phyloP scores from a whole-genome alignment of 1,284 basidiomycete species.

The Tremellales sp. region DNA sequence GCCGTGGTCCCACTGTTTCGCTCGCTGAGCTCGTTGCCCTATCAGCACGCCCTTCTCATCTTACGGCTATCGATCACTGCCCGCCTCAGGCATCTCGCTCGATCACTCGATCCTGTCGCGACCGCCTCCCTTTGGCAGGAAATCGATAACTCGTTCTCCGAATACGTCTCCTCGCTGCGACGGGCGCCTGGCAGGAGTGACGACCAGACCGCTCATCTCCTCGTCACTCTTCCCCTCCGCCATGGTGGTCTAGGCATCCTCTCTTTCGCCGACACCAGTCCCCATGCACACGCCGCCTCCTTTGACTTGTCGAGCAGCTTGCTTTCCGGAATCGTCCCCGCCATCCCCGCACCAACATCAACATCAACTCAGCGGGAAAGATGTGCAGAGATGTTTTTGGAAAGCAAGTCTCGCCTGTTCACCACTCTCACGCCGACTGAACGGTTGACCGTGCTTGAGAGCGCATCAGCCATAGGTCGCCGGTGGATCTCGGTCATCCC shows the following conservation, averaged over 20 bases:
- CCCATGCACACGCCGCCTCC: constrained; percentile 5
- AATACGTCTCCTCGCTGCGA: too few species aligned
- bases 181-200: constrained; percentile 5
- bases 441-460: too few species aligned
- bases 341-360: too few species aligned
- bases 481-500: too few species aligned
- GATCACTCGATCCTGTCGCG: constrained; percentile 9
- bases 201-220: neutral
- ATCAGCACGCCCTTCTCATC: constrained; percentile 18
- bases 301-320: neutral
- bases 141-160: constrained; percentile 2
- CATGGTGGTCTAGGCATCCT: constrained; percentile 11
- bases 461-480: too few species aligned
- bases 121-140: constrained; percentile 7
- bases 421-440: too few species aligned
- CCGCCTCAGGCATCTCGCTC: constrained; percentile 35
- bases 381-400: too few species aligned
- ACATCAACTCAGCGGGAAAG: too few species aligned
- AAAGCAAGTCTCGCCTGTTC: too few species aligned
- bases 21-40: constrained; percentile 7
- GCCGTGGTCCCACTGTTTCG: neutral
- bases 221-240: constrained; percentile 2
- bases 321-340: too few species aligned
- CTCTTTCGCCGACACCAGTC: constrained; percentile 6
- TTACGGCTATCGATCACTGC: constrained; percentile 13